phyloP scores from a whole-genome alignment of 2,329 filamentous ascomycete species.

The Didymella pinodella region DNA sequence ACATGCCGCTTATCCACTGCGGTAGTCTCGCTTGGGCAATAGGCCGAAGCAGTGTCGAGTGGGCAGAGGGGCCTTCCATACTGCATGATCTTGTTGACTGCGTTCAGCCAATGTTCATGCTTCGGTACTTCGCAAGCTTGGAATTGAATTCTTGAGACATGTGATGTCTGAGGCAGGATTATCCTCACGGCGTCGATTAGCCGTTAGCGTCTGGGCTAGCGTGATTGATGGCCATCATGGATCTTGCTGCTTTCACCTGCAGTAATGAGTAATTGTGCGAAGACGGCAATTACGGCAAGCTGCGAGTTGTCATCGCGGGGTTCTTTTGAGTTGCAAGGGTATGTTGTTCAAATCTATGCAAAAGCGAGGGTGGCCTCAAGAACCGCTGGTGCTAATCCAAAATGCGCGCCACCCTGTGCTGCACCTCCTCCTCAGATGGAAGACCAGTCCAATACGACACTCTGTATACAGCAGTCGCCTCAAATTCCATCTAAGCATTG shows the following conservation, averaged over 20 bases:
- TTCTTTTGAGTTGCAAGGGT: neutral
- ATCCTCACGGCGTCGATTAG: neutral
- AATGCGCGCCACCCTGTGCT: neutral
- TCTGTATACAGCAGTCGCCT: neutral
- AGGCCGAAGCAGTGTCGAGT: neutral
- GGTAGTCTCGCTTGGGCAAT: neutral
- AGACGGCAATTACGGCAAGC: neutral
- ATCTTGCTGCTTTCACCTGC: too few species aligned
- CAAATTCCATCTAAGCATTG: neutral
- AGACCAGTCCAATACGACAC: neutral
- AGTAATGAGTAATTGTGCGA: too few species aligned
- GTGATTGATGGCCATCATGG: neutral
- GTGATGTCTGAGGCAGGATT: slow-evolving; percentile 25
- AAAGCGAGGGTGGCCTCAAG: neutral
- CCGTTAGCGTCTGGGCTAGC: slow-evolving; percentile 6
- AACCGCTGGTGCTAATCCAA: neutral
- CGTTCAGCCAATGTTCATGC: neutral
- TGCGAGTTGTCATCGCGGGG: neutral
- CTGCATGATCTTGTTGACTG: slow-evolving; percentile 1
- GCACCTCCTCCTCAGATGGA: neutral
- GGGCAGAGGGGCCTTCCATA: neutral
- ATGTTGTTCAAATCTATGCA: neutral
- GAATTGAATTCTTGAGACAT: slow-evolving; percentile 27
- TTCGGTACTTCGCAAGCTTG: neutral
- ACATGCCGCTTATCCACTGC: slow-evolving; percentile 12